phyloP scores from a whole-genome alignment of 352 stramenopile species.

The Phytophthora lateralis region DNA sequence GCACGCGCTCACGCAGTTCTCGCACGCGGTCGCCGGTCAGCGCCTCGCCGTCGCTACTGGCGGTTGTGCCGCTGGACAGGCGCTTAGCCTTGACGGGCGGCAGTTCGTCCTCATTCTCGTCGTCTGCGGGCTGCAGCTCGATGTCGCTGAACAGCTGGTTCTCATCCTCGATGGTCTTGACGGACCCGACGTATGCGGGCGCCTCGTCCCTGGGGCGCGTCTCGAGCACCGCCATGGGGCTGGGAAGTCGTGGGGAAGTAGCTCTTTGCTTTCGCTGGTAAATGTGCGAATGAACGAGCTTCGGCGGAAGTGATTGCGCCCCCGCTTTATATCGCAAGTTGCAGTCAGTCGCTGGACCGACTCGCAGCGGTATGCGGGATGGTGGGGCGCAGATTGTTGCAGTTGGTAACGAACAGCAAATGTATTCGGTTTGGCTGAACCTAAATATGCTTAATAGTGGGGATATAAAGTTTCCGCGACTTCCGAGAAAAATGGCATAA shows the following conservation, averaged over 20 bases:
- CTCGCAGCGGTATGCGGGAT: background rate
- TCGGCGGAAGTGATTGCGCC: conserved; percentile 3
- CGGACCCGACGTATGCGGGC: conserved; percentile 5
- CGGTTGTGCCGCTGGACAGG: conserved; percentile 26
- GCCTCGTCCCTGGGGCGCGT: conserved; percentile 21
- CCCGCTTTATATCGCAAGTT: conserved; percentile 4
- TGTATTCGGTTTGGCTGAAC: background rate
- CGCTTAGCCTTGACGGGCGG: conserved; percentile 24
- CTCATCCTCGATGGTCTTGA: conserved; percentile 41
- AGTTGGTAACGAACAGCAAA: background rate
- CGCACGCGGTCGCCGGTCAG: conserved; percentile 21
- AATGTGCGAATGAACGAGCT: conserved; percentile 32
- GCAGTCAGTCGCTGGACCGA: background rate
- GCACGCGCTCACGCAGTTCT: conserved; percentile 20
- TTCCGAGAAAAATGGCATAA: conserved; percentile 14
- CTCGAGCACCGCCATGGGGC: conserved; percentile 21
- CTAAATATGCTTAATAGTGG: background rate
- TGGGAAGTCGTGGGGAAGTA: background rate
- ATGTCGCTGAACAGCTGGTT: conserved; percentile 23
- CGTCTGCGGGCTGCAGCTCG: background rate
- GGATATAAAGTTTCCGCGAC: background rate
- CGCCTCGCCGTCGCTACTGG: conserved; percentile 31
- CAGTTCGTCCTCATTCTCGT: conserved; percentile 14
- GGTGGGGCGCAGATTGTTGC: background rate
- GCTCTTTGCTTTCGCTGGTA: conserved; percentile 6